Conservation (phyloP, 179 eudicot genomes). For the Sideroxylon spinosum region DNA sequence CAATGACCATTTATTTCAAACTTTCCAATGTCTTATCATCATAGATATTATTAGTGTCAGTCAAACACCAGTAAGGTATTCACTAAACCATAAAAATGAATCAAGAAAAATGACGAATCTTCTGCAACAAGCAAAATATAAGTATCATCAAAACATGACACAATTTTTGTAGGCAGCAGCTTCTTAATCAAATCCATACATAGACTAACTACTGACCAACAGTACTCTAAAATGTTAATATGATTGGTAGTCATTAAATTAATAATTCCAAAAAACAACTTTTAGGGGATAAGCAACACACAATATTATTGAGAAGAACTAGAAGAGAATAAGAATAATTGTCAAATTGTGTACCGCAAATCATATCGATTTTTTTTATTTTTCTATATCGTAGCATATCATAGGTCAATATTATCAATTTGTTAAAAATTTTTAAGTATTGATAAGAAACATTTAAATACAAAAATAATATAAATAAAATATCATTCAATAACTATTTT, state of each 20-base stretch:
- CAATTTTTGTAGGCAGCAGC: not conserved
- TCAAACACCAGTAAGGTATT: not conserved
- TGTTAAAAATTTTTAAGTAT: no score
- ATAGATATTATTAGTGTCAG: not conserved
- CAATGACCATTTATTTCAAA: not conserved
- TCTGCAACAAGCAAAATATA: not conserved
- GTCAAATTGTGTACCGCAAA: no score
- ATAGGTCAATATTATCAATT: no score
- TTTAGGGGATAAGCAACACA: not conserved
- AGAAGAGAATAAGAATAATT: no score
- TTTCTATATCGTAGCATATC: no score
- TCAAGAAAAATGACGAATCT: not conserved
- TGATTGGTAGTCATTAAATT: not conserved
- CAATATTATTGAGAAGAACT: no score
- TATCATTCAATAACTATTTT: no score
- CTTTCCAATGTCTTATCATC: conserved; percentile 1
- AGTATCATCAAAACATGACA: not conserved
- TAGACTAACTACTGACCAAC: not conserved
- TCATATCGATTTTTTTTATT: no score
- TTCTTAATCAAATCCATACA: not conserved
- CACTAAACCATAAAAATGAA: not conserved
- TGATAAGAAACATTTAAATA: no score
- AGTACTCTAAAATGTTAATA: not conserved
- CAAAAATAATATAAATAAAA: no score
- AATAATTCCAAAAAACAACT: not conserved